These are phyloP conservation scores for Aspergillus ibericus DNA, from an alignment of 2,329 filamentous ascomycete genomes.

Conservation along the genomic window DNA sequence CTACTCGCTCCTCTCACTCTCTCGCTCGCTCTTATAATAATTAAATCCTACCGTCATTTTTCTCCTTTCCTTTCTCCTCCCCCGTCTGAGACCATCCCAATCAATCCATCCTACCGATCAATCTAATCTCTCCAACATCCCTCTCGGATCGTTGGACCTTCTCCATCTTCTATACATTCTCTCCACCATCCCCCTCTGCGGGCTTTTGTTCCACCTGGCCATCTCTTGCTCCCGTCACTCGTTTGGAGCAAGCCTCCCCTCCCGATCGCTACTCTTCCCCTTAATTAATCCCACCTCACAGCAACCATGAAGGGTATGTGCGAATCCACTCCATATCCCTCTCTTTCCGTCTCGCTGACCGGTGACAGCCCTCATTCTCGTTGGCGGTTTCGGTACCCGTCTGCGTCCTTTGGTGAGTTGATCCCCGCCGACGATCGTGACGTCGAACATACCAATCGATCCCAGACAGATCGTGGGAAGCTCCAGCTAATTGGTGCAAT, in stretches of 20 bases:
- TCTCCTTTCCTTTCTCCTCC: conserved; percentile 1
- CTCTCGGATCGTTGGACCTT: not conserved
- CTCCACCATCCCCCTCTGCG: not conserved
- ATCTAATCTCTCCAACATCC: conserved; percentile 2
- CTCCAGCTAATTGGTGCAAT: conserved; percentile 16
- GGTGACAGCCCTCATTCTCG: conserved; percentile 84
- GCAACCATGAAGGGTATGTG: conserved; percentile 20
- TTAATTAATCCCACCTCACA: conserved; percentile 8
- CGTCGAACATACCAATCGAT: conserved; percentile 6
- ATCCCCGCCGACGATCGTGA: conserved; percentile 17
- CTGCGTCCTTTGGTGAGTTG: conserved; percentile 83
- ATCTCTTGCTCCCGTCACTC: conserved; percentile 12
- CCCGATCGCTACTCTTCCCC: conserved; percentile 2
- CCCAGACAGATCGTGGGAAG: not conserved
- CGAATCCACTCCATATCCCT: not conserved
- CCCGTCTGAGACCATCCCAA: not conserved
- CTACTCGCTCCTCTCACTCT: not conserved
- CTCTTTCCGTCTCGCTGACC: conserved; percentile 9
- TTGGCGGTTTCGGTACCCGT: conserved; percentile 97
- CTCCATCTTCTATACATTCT: not conserved
- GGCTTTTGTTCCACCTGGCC: conserved; percentile 1
- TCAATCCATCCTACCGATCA: not conserved
- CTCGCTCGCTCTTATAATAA: conserved; percentile 1
- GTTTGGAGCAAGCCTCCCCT: conserved; percentile 7
- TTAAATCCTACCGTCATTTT: conserved; percentile 1